These are phyloP conservation scores for Podospora sp. DNA, from an alignment of 495 filamentous ascomycete genomes.

Conservation along the genomic window DNA sequence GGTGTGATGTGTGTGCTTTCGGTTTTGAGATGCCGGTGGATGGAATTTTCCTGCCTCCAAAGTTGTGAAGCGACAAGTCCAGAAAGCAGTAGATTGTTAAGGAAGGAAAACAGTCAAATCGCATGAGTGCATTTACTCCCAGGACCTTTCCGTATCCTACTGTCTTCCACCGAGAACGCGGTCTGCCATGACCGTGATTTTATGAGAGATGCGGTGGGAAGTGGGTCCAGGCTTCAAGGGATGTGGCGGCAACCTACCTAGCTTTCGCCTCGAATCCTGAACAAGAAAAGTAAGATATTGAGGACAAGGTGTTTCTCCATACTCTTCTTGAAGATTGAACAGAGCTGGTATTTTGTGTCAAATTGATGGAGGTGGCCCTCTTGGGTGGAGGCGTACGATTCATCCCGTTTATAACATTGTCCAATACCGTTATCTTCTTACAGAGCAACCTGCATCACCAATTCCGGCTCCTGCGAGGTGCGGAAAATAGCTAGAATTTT, in stretches of 20 bases:
- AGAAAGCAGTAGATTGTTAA: not conserved
- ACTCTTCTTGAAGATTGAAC: too few species aligned
- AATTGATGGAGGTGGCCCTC: too few species aligned
- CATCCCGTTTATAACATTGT: too few species aligned
- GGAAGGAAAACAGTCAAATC: not conserved
- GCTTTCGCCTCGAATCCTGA: not conserved
- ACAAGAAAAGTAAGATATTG: too few species aligned
- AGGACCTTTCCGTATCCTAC: not conserved
- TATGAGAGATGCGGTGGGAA: not conserved
- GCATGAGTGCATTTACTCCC: not conserved
- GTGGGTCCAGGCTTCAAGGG: not conserved
- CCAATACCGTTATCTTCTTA: too few species aligned
- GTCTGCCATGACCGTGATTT: not conserved
- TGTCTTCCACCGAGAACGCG: not conserved
- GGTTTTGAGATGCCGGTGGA: not conserved
- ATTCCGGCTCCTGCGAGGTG: too few species aligned
- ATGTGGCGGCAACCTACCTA: not conserved
- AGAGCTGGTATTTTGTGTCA: too few species aligned
- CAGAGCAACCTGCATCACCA: too few species aligned
- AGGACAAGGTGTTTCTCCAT: too few species aligned
- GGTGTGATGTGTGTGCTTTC: too few species aligned
- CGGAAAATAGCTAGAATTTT: too few species aligned
- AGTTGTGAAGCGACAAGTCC: not conserved
- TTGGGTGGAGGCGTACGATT: too few species aligned
- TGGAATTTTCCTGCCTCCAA: not conserved